Conservation (phyloP, 1,284 basidiomycete species). For the Microbotryum silenes-acaulis region DNA sequence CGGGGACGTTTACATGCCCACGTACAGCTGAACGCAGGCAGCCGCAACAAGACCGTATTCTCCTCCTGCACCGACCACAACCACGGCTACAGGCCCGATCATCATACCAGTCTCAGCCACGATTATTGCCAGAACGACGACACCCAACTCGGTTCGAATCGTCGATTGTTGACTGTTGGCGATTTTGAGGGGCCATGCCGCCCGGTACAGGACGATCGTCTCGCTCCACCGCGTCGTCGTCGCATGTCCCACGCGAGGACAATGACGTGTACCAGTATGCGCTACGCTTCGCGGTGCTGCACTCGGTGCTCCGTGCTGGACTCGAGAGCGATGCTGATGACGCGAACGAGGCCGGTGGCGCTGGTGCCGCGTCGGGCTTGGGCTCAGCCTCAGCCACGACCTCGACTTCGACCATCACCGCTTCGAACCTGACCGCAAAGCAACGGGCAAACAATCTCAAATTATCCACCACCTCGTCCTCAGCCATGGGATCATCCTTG, state of each 20-base stretch:
- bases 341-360: slow-evolving; percentile 3
- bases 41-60: too few relatives aligned
- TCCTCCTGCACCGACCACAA: too few relatives aligned
- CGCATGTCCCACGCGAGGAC: slow-evolving; percentile 19
- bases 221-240: slow-evolving; percentile 6
- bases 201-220: slow-evolving; percentile 16
- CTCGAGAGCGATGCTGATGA: slow-evolving; percentile 2
- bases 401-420: slow-evolving; percentile 2
- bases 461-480: not conserved
- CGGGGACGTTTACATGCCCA: too few relatives aligned
- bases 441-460: slow-evolving; percentile 2
- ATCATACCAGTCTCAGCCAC: too few relatives aligned
- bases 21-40: too few relatives aligned
- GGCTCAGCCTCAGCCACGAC: not conserved
- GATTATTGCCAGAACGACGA: too few relatives aligned
- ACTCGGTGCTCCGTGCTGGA: slow-evolving; percentile 5
- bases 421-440: slow-evolving; percentile 1
- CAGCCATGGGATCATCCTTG: slow-evolving; percentile 1
- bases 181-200: not conserved
- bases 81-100: too few relatives aligned
- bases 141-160: too few relatives aligned
- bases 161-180: too few relatives aligned
- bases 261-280: slow-evolving; percentile 29
- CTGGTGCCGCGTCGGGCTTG: not conserved
- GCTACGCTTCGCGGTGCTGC: slow-evolving; percentile 29